phyloP scores from a whole-genome alignment of 352 stramenopile species.

The Phytophthora pini region DNA sequence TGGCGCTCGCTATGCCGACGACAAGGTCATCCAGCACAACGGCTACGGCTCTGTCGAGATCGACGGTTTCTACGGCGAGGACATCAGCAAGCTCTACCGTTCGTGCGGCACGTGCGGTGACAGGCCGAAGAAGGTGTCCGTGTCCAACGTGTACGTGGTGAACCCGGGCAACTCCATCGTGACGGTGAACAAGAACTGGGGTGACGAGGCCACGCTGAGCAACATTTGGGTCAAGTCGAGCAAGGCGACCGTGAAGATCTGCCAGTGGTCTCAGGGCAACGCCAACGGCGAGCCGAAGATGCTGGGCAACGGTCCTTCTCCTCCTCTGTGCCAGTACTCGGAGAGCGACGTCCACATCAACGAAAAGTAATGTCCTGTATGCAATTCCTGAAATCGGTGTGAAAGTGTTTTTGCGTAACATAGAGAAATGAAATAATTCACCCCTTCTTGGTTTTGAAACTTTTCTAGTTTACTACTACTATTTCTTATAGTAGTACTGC shows the following conservation, averaged over 20 bases:
- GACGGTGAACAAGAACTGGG: conserved; percentile 52
- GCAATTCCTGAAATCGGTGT: too few species aligned
- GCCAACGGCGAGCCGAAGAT: conserved; percentile 21
- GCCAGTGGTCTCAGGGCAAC: conserved; percentile 39
- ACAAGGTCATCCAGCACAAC: conserved; percentile 51
- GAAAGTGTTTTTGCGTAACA: too few species aligned
- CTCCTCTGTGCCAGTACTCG: conserved; percentile 33
- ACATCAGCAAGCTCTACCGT: conserved; percentile 28
- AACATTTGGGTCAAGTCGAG: conserved; percentile 36
- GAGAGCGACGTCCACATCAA: conserved; percentile 34
- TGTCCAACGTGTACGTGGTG: conserved; percentile 38
- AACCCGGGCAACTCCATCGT: conserved; percentile 39
- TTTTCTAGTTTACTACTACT: too few species aligned
- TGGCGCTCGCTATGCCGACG: conserved; percentile 39
- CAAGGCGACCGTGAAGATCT: conserved; percentile 29
- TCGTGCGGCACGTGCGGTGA: conserved; percentile 26
- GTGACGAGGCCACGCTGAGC: conserved; percentile 46
- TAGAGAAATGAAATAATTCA: too few species aligned
- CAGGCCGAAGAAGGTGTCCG: conserved; percentile 3
- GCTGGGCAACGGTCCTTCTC: conserved; percentile 35
- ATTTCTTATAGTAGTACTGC: too few species aligned
- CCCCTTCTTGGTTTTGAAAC: too few species aligned
- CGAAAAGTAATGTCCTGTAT: not conserved
- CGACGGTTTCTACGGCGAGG: conserved; percentile 22
- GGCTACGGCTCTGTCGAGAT: conserved; percentile 22